Evolutionary conservation across 2,329 filamentous ascomycete genomes (phyloP), one percentile per base, ranked within the genome.

Genomic region (Colletotrichum euphorbiae): DNA sequence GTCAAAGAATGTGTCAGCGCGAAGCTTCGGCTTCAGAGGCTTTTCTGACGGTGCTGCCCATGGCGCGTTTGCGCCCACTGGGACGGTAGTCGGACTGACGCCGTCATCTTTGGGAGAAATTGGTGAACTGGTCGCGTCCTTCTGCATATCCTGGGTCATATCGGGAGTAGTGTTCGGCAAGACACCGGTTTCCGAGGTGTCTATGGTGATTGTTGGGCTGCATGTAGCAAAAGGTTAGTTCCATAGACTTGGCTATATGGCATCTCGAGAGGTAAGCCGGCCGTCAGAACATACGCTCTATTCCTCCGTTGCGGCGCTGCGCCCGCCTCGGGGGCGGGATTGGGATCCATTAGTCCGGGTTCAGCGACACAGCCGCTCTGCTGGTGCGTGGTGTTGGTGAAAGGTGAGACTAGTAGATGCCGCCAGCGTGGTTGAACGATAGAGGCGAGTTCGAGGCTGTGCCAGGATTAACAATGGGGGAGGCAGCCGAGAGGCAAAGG

Each of bases 1-100:
- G 19, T 92, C 90, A 72, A 91, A 90, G 1, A 89, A 89, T 42
- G 83, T 82, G n/a, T 85, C 82, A 13, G 82, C 80, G 69, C 84
- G 83, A 45, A 87, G 75, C 65, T 90, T 86, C 2, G 81, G 76
- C 55, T 57, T 72, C 69, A 38, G 8, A 11, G 74, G 73, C 50
- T 61, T 63, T 38, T 61, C 63, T 63, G 75, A 74, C 3, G 73
- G 74, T 36, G 57, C 69, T 13, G 73, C 61, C 73, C 75, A 77
- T 24, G 65, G 74, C 24, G 69, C 72, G 5, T 72, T 63, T 45
- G 74, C 66, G 12, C 78, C 75, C 36, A 81, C 79, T 51, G 74
- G 71, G 45, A 77, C 70, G n/a, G 78, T 79, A 7, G 78, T 75
- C 3, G 81, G 81, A 69, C 81, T 83, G 63, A 78, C 74, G 51